Base-by-base conservation (phyloP, 495 filamentous ascomycete species). In the Aspergillus affinis region DNA sequence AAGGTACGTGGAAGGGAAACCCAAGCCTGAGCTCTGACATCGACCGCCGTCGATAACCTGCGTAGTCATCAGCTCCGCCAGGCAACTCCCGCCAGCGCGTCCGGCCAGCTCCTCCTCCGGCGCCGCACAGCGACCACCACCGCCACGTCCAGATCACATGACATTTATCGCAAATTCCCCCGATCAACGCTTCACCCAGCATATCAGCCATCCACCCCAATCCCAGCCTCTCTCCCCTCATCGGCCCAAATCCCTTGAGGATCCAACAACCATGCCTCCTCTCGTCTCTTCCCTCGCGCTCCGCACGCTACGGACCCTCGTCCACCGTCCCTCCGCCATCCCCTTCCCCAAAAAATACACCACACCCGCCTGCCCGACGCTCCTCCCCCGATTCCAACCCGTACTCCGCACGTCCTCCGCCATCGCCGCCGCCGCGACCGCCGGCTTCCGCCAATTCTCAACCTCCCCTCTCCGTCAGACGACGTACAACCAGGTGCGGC, bases 401-500 rank as follows among this genome's bases (percentile, higher is more conserved):
- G 60, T 72, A 54, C 69, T 74, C 70, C 73, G 68, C 69, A 71
- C 68, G 54, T 60, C 60, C 18, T 64, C 70, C 53, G 66, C 75
- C 51, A 51, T 58, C 47, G 23, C 48, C 50, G 55, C 60, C 9
- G 29, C 56, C 47, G 45, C 36, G 3, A 13, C 57, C 18, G 41
- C 63, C 44, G 50, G 63, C 23, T 64, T 67, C 51, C 72, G 79
- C 51, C 62, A 74, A 59, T 82, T 84, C 70, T 74, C 78, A 3
- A 72, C 74, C 54, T 77, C 80, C 17, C 68, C 76, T 7, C 64
- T 73, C 30, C 67, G 63, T 55, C 67, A 67, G 51, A 69, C 80
- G 54, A 84, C 81, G 52, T 81, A 81, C 64, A 84, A 79, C 68
- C 81, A 84, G 65, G 76, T 84, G 78, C 72, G 75, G 36, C 81